Base-by-base conservation (phyloP, 2,329 filamentous ascomycete genomes). In the Hymenoscyphus salicellus region DNA sequence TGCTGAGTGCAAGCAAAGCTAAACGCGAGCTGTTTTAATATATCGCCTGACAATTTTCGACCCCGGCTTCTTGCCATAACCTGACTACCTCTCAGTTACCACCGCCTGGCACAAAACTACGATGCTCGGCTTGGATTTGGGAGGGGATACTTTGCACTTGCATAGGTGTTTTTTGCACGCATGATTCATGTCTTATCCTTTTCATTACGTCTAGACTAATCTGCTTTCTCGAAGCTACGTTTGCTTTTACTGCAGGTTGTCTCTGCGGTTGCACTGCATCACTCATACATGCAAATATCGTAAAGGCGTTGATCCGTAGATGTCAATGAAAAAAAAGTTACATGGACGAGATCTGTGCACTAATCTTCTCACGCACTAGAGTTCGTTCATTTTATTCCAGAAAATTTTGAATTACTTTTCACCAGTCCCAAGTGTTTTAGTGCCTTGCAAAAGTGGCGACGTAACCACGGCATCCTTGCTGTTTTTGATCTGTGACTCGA, bases 1-100 rank as follows among this genome's bases (percentile, higher is more conserved):
- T 71, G 91, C 93, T 71, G 93, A 97, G 83, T 97, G 93, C 88
- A 97, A 97, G 85, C 92, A 96, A 82, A 96, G 91, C 82, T 96
- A 86, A 84, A 71, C 63, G 57, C 38, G 32, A 38, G 43, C 6
- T 41, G 1, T n/a, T 56, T 17, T 59, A 20, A 33, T 59, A 56
- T 41, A 28, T 63, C 30, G 36, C 33, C 28, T 58, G 30, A 55
- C 26, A 30, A 57, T 62, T 30, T 55, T 30, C 38, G 36, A 14
- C 55, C 36, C 28, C 33, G 36, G 43, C 58, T 46, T 57, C 32
- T 56, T 28, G 49, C 55, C 49, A 59, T 36, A 20, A 30, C 43
- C 52, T 33, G 23, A 41, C 38, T 30, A 26, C 49, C 61, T 32
- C 58, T 49, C 59, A 43, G 41, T 43, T 57, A 52, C 57, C 58